Percentiles rank a stretch among this genome's conserved stretches.
Conservation (phyloP, 805 yeast genomes). For the Candida incommunis region DNA sequence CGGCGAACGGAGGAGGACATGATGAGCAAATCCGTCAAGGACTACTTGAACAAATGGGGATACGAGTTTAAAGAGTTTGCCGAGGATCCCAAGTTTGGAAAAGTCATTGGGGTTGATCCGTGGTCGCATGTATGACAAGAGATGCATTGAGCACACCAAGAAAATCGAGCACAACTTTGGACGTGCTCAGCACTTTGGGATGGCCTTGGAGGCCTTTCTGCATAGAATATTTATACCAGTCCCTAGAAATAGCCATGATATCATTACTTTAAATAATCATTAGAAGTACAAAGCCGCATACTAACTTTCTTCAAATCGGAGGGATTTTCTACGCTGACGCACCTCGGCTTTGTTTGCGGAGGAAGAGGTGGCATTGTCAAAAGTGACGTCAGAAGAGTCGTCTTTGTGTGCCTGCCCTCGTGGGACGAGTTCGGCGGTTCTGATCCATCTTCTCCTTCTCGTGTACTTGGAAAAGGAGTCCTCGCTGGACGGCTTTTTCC, state of each 20-base stretch:
- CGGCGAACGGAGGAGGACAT: conserved; percentile 15
- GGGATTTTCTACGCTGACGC: conserved; percentile 7
- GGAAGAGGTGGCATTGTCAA: conserved; percentile 3
- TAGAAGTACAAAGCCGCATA: neutral
- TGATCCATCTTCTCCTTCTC: conserved; percentile 87
- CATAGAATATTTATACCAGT: too few relatives aligned
- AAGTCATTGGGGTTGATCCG: conserved; percentile 28
- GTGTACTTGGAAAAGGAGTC: conserved; percentile 85
- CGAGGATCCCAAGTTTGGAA: conserved; percentile 21
- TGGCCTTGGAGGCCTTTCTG: too few relatives aligned
- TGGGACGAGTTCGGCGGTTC: conserved; percentile 73
- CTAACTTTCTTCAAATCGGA: conserved; percentile 10
- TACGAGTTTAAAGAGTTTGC: conserved; percentile 25
- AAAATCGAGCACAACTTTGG: conserved; percentile 1
- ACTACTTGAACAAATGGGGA: conserved; percentile 23
- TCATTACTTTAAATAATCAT: too few relatives aligned
- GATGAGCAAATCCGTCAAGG: conserved; percentile 18
- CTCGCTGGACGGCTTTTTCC: conserved; percentile 84
- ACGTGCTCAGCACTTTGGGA: too few relatives aligned
- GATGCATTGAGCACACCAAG: neutral
- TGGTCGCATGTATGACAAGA: conserved; percentile 12
- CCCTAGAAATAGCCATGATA: too few relatives aligned
- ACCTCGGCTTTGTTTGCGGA: neutral
- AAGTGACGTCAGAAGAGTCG: conserved; percentile 4
- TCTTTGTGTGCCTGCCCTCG: neutral